Evolutionary conservation across 345 rosid genomes (phyloP), one percentile per base, ranked within the genome.

Genomic region (Salix brachista): DNA sequence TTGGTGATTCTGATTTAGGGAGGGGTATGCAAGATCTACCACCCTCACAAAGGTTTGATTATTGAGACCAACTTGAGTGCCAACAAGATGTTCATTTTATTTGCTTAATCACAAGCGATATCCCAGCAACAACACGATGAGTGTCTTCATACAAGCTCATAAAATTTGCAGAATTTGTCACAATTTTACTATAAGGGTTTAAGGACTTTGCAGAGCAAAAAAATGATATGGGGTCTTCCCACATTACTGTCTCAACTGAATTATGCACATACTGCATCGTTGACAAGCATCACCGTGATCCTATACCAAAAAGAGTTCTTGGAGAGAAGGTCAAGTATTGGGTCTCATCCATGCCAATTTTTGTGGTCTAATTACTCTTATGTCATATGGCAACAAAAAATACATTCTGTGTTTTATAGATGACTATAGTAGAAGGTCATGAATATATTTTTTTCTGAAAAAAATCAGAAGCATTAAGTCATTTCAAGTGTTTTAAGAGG

Each of bases 241-340:
- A 0, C 25, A 17, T 5, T 0, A 3, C 1, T 0, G 9, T 4
- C 5, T 6, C 23, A 75, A 14, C 2, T 5, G 18, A 9, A 4
- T 16, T 37, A 5, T 67, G 66, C 16, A 32, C 25, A 30, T 12
- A 21, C 11, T 75, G 66, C 16, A n/a, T 42, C 14, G 9, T 16
- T 2, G 66, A 65, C 7, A 75, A 75, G 26, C 71, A 75, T 32
- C 72, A 67, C 0, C 25, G 69, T 3, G 41, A 65, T 18, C 2
- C 28, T 1, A 23, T 69, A 4, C 68, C 68, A n/a, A 77, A 68
- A 37, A 77, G 60, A 77, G 74, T 48, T 21, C 2, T 3, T 77
- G 39, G 79, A 32, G 74, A 42, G 69, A 68, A 34, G 56, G 28
- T 3, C 8, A 77, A 2, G 39, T 36, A 4, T 48, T 77, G 18